Evolutionary conservation across 495 filamentous ascomycete genomes (phyloP).

Genomic region (Aspergillus incahuasiensis): DNA sequence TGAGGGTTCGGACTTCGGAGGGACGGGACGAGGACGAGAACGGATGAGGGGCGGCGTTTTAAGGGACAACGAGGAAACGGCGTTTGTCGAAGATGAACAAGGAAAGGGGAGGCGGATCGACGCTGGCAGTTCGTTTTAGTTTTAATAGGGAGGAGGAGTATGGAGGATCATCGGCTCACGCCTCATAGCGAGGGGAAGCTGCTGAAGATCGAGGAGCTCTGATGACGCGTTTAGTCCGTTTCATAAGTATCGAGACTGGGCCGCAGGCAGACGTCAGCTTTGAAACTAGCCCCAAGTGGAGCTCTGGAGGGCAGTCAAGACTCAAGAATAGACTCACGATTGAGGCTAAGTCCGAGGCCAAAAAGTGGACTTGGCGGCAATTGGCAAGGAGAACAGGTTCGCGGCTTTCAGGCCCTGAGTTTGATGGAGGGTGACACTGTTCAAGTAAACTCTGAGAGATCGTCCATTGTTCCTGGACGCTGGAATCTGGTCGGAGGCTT

Average conservation of each 20-base stretch:
- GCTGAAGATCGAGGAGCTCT: not conserved
- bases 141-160: not conserved
- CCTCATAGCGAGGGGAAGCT: not conserved
- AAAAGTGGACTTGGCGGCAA: not conserved
- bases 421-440: not conserved
- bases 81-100: not conserved
- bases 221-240: constrained; percentile 10
- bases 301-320: not conserved
- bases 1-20: no score
- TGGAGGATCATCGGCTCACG: constrained; percentile 2
- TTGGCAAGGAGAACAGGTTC: not conserved
- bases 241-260: not conserved
- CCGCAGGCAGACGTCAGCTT: constrained; percentile 6
- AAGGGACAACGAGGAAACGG: not conserved
- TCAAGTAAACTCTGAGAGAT: not conserved
- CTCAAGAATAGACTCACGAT: not conserved
- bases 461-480: not conserved
- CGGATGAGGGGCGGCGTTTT: not conserved
- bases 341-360: not conserved
- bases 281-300: not conserved
- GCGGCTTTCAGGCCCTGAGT: not conserved
- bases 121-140: not conserved
- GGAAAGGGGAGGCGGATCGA: not conserved
- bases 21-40: not conserved
- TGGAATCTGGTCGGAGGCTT: not conserved